phyloP scores from a whole-genome alignment of 1,284 basidiomycete species.

The Tranzscheliella williamsii region DNA sequence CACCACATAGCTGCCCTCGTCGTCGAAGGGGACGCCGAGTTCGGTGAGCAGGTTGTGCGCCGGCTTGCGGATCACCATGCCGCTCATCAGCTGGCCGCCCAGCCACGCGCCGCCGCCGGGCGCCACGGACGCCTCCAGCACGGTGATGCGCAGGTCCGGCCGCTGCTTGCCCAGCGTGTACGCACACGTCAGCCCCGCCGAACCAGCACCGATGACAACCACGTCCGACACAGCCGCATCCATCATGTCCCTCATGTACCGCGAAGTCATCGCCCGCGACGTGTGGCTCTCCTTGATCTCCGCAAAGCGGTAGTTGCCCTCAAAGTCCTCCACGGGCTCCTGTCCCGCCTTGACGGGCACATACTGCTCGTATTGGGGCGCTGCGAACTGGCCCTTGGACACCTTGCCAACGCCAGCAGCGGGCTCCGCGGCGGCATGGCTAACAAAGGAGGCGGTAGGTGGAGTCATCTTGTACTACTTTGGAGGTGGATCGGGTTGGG shows the following conservation, averaged over 20 bases:
- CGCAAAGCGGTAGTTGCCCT: slow-evolving; percentile 54
- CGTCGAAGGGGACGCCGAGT: slow-evolving; percentile 77
- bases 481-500: too few relatives aligned
- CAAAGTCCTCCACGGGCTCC: slow-evolving; percentile 54
- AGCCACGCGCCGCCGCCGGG: slow-evolving; percentile 66
- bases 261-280: slow-evolving; percentile 52
- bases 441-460: slow-evolving; percentile 36
- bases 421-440: background rate
- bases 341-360: slow-evolving; percentile 48
- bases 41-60: slow-evolving; percentile 75
- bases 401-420: slow-evolving; percentile 10
- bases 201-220: slow-evolving; percentile 78
- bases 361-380: slow-evolving; percentile 24
- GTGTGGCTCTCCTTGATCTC: slow-evolving; percentile 58
- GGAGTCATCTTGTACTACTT: slow-evolving; percentile 24
- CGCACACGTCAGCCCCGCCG: slow-evolving; percentile 77
- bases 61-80: slow-evolving; percentile 82
- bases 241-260: slow-evolving; percentile 57
- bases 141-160: slow-evolving; percentile 78
- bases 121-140: slow-evolving; percentile 78
- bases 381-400: slow-evolving; percentile 10
- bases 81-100: slow-evolving; percentile 78
- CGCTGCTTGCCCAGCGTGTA: slow-evolving; percentile 70
- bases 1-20: slow-evolving; percentile 70
- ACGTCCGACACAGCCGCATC: slow-evolving; percentile 71